A percentile compares a stretch with the other conserved stretches of the same genome.
These are phyloP conservation scores for Nyctanthes arbortristis DNA, from an alignment of 257 asterid species.

Conservation along the genomic window DNA sequence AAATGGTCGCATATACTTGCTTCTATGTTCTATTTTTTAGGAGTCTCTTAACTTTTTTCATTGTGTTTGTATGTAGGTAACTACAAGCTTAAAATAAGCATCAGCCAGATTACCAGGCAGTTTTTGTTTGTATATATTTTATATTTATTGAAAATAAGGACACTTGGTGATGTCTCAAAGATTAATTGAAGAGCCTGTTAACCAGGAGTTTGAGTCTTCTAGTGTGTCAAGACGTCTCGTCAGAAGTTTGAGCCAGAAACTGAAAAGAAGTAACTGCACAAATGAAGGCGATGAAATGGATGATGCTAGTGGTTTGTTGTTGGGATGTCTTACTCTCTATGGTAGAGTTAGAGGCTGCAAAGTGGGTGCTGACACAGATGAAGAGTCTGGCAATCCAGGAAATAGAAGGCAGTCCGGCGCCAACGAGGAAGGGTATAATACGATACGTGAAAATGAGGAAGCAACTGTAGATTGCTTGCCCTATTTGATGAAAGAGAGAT, in stretches of 20 bases:
- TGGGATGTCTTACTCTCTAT: constrained; percentile 74
- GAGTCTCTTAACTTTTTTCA: constrained; percentile 16
- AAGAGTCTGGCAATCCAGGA: constrained; percentile 54
- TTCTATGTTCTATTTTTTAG: neutral
- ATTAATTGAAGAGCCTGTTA: constrained; percentile 37
- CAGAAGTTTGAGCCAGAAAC: constrained; percentile 76
- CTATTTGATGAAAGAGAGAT: constrained; percentile 59
- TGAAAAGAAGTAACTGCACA: constrained; percentile 58
- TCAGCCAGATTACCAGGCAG: constrained; percentile 17
- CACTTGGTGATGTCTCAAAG: constrained; percentile 43
- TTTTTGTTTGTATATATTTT: constrained; percentile 17
- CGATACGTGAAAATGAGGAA: constrained; percentile 55
- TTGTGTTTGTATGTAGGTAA: constrained; percentile 39
- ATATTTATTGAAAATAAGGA: constrained; percentile 22
- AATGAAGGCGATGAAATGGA: constrained; percentile 56
- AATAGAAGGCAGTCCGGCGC: constrained; percentile 67
- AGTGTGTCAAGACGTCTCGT: constrained; percentile 69
- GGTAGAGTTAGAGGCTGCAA: constrained; percentile 94
- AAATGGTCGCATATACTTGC: neutral
- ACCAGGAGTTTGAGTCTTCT: constrained; percentile 53
- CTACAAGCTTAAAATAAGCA: neutral
- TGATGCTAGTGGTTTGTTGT: constrained; percentile 50
- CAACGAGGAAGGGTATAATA: constrained; percentile 52
- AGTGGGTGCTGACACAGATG: constrained; percentile 85
- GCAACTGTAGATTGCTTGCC: constrained; percentile 73